Evolutionary conservation across 108 stramenopile genomes (phyloP).

Genomic region (Licmophora abbreviata): DNA sequence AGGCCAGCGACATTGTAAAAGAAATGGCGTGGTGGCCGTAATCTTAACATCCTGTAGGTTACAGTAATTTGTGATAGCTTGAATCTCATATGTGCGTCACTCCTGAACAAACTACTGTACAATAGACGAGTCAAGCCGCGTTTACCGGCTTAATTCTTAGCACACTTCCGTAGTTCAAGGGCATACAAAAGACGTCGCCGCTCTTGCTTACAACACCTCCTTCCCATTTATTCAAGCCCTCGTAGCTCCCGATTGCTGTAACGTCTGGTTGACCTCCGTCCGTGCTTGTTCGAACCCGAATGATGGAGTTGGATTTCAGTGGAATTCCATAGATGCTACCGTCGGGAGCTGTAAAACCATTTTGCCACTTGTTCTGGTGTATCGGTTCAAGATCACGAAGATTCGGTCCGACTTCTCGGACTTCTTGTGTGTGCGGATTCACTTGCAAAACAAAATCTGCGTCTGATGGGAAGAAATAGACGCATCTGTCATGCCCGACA

Average conservation of each 20-base stretch:
- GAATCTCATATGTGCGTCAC: too few species aligned
- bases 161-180: too few species aligned
- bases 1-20: conserved; percentile 42
- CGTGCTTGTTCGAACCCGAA: conserved; percentile 24
- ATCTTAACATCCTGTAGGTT: too few species aligned
- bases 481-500: conserved; percentile 54
- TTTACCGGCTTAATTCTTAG: too few species aligned
- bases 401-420: conserved; percentile 7
- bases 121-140: too few species aligned
- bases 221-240: conserved; percentile 57
- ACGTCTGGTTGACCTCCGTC: conserved; percentile 18
- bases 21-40: conserved; percentile 52
- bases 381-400: conserved; percentile 4
- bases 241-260: conserved; percentile 26
- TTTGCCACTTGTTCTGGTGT: conserved; percentile 13
- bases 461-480: conserved; percentile 76
- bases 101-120: too few species aligned
- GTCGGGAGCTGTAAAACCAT: conserved; percentile 25
- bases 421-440: conserved; percentile 24
- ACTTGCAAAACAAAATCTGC: conserved; percentile 71
- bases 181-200: conserved; percentile 67
- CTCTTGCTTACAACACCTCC: conserved; percentile 49
- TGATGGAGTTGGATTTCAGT: conserved; percentile 29
- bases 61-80: too few species aligned
- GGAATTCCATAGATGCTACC: conserved; percentile 61